Evolutionary conservation across 345 rosid genomes (phyloP), one percentile per base, ranked within the genome.

Genomic region (Populus ilicifolia): DNA sequence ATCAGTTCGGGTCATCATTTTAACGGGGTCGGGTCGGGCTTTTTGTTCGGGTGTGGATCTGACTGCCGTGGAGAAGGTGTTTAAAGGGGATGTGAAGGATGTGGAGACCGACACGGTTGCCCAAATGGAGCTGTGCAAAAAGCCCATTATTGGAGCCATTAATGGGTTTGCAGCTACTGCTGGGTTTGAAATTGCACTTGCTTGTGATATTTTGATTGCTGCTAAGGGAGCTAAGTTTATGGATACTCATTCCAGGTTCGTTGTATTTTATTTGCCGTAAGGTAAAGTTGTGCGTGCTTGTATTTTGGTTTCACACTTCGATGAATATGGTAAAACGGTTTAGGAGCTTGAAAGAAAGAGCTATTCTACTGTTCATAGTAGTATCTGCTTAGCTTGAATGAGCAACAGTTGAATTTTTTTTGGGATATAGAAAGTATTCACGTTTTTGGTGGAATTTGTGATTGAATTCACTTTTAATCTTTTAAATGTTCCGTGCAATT

Each of bases 31-130:
- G 30, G 98, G 99, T 71, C 85, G 93, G 44, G 87, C 98, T 10
- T 96, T 93, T 81, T 96, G 98, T 80, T 86, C 98, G 8, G 99
- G 99, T 17, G 90, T 93, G 6, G 99, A 96, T 80, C 86, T 93
- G 76, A 96, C 92, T 23, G 87, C 90, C 5, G 98, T 97, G 5
- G 96, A 93, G 85, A 87, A 88, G 11, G 94, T 96, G 48, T 96
- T 96, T 80, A 93, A 96, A 67, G 99, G 99, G 14, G 97, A 93
- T 79, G 97, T 93, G 4, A 96, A 91, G 86, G 98, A 93, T 77
- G 78, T 79, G 71, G 96, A 93, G 71, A 4, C 86, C 20, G 94
- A 96, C 77, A 89, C 90, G 33, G 90, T 92, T 2, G 81, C 79
- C 9, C 98, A 96, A 81, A 96, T 96, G 98, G 98, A 92, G 68